Evolutionary conservation across 2,329 filamentous ascomycete species (phyloP).

Genomic region (Dactylellina leptospora): DNA sequence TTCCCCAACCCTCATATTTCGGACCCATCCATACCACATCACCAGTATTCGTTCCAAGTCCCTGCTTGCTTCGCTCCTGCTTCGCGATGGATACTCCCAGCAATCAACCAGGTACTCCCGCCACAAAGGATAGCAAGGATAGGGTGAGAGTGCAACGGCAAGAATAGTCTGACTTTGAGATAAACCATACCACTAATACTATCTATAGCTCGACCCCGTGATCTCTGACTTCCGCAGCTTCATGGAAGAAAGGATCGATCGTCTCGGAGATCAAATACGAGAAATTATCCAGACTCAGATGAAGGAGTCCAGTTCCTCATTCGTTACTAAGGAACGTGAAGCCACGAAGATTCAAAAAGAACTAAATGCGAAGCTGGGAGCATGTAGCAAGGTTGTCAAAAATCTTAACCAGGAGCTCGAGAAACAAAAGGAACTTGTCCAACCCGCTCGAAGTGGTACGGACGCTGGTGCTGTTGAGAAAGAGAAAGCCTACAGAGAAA

Average conservation of each 20-base stretch:
- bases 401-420: conserved; percentile 7
- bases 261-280: conserved; percentile 2
- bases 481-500: background rate
- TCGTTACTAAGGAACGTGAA: conserved; percentile 5
- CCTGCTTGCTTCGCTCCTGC: too few species aligned
- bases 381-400: background rate
- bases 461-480: background rate
- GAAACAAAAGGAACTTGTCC: background rate
- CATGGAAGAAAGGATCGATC: background rate
- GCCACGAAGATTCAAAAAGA: too few species aligned
- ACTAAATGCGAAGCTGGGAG: too few species aligned
- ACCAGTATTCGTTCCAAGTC: too few species aligned
- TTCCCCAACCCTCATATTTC: too few species aligned
- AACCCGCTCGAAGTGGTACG: background rate
- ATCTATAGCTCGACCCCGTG: background rate
- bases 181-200: background rate
- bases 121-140: too few species aligned
- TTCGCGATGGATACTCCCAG: too few species aligned
- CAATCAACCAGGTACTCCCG: too few species aligned
- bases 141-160: too few species aligned
- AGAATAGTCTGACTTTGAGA: background rate
- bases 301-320: too few species aligned
- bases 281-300: background rate
- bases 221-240: background rate
- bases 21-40: too few species aligned